phyloP scores from a whole-genome alignment of 768 basidiomycete genomes.

The Xerocomellus intermedius region DNA sequence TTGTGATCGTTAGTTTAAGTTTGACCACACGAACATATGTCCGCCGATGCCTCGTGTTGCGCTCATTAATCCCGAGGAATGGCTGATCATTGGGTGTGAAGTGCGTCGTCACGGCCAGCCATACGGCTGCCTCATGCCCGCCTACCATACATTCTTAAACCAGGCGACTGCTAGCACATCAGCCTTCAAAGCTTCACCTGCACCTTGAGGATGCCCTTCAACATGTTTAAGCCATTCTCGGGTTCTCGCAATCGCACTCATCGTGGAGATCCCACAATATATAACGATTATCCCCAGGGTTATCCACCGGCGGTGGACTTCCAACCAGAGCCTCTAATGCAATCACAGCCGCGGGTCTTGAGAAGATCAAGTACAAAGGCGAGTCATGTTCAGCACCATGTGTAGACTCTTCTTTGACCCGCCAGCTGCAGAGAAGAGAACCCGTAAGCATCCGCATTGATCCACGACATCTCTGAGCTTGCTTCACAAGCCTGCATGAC shows the following conservation, averaged over 20 bases:
- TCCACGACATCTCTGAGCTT: neutral
- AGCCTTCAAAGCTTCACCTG: constrained; percentile 16
- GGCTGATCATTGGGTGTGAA: constrained; percentile 1
- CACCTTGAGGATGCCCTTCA: constrained; percentile 35
- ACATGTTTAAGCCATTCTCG: constrained; percentile 37
- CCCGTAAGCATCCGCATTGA: constrained; percentile 24
- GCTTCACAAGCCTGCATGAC: constrained; percentile 6
- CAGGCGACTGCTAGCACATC: constrained; percentile 10
- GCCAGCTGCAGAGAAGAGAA: constrained; percentile 28
- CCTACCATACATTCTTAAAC: constrained; percentile 29
- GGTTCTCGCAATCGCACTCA: constrained; percentile 33
- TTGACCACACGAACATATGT: neutral
- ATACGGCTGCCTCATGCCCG: constrained; percentile 29
- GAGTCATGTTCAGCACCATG: constrained; percentile 7
- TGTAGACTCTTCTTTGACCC: constrained; percentile 11
- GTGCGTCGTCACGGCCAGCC: constrained; percentile 32
- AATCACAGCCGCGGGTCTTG: constrained; percentile 25
- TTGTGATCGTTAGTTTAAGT: neutral
- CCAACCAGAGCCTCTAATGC: constrained; percentile 19
- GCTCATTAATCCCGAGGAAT: neutral
- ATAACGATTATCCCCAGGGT: constrained; percentile 27
- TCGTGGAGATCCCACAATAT: constrained; percentile 26
- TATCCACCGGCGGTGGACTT: constrained; percentile 28
- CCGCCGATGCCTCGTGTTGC: constrained; percentile 6
- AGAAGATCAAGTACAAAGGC: constrained; percentile 30